Evolutionary conservation across 129 eudicot species (phyloP).

Genomic region (Artemisia tridentata): DNA sequence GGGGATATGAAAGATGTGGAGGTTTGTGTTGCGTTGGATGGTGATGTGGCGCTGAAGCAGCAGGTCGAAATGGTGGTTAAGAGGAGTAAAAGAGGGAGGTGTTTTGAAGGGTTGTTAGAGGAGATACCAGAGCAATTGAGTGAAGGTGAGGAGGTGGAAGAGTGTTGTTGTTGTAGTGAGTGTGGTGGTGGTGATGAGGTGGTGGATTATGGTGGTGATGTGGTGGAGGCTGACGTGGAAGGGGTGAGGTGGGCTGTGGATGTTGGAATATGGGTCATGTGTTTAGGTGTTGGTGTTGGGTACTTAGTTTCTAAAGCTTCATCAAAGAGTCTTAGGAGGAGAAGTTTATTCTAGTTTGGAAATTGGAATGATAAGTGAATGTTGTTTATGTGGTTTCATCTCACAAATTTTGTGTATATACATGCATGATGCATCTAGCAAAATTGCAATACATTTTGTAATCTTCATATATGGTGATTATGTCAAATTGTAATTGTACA

Average conservation of each 20-base stretch:
- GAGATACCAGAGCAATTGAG: conserved; percentile 24
- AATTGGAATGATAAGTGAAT: neutral
- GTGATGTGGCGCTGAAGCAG: conserved; percentile 39
- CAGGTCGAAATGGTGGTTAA: conserved; percentile 40
- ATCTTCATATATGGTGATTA: neutral
- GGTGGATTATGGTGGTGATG: conserved; percentile 29
- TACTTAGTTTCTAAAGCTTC: conserved; percentile 72
- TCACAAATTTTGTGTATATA: conserved; percentile 4
- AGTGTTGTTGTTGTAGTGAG: conserved; percentile 32
- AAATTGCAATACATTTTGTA: neutral
- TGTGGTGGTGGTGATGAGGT: conserved; percentile 15
- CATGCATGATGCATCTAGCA: neutral
- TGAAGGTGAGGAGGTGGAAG: conserved; percentile 44
- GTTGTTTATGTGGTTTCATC: neutral
- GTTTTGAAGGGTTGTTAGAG: conserved; percentile 27
- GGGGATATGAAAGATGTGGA: conserved; percentile 41
- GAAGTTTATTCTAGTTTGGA: conserved; percentile 17
- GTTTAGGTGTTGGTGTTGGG: conserved; percentile 89
- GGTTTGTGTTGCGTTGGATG: conserved; percentile 57
- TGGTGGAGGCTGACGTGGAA: conserved; percentile 51
- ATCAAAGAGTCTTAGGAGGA: conserved; percentile 28
- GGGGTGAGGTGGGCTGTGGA: conserved; percentile 88
- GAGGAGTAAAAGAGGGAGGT: conserved; percentile 33
- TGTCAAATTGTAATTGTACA: neutral
- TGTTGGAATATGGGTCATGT: conserved; percentile 84